These are phyloP conservation scores for Voacanga thouarsii DNA, from an alignment of 257 asterid genomes.

Conservation along the genomic window DNA sequence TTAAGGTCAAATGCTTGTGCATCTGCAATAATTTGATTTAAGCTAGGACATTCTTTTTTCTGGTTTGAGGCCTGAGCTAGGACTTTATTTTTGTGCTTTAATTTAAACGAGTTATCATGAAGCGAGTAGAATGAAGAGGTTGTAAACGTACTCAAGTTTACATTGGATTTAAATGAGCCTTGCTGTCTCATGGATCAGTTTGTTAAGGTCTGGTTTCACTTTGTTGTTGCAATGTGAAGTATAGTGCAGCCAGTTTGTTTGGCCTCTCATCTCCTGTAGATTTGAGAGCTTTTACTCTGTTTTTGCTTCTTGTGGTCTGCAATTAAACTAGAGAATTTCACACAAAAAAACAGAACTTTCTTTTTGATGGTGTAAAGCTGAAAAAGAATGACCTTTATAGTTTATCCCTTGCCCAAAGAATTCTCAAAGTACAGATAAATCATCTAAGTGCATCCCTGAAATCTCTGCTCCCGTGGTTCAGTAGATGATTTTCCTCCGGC, in stretches of 20 bases:
- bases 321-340: constrained; percentile 15
- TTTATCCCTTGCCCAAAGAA: constrained; percentile 23
- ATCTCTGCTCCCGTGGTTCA: constrained; percentile 29
- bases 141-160: not conserved
- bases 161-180: not conserved
- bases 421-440: constrained; percentile 20
- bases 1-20: constrained; percentile 16
- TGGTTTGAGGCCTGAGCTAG: not conserved
- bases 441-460: constrained; percentile 15
- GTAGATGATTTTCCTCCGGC: constrained; percentile 1
- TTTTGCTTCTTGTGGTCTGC: not conserved
- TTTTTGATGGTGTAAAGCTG: constrained; percentile 24
- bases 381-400: constrained; percentile 31
- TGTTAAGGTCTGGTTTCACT: not conserved
- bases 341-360: constrained; percentile 14
- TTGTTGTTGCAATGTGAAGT: not conserved
- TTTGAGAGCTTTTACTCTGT: not conserved
- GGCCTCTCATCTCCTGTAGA: not conserved
- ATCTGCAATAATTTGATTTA: not conserved
- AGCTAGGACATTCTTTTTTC: not conserved
- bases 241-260: not conserved
- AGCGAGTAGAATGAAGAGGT: constrained; percentile 9
- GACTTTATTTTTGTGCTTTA: not conserved
- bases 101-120: constrained; percentile 4
- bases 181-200: constrained; percentile 2